Conservation (phyloP, 1,284 basidiomycete genomes). For the Ustanciosporium gigantosporum region DNA sequence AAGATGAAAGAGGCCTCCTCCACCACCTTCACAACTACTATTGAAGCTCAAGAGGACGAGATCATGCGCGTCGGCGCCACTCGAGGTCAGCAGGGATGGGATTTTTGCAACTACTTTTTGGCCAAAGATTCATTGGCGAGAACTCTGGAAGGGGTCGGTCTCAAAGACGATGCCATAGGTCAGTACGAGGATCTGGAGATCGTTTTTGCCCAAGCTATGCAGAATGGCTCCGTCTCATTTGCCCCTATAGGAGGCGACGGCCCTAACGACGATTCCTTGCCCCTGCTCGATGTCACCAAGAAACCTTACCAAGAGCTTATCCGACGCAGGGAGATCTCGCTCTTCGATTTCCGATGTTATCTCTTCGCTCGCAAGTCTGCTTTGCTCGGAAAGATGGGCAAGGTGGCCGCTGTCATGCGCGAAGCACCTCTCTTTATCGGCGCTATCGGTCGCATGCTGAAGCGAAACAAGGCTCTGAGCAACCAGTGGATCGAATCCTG, state of each 20-base stretch:
- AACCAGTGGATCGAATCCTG: conserved; percentile 82
- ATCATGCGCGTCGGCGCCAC: conserved; percentile 25
- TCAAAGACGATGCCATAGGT: conserved; percentile 83
- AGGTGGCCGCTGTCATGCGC: conserved; percentile 71
- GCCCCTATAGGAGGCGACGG: conserved; percentile 37
- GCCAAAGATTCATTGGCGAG: conserved; percentile 85
- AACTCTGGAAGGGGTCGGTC: conserved; percentile 85
- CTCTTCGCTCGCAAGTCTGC: conserved; percentile 83
- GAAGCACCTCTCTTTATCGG: conserved; percentile 75
- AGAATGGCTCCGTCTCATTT: conserved; percentile 45
- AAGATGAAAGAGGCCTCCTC: conserved; percentile 88
- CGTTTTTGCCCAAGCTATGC: conserved; percentile 66
- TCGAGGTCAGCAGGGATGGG: conserved; percentile 35
- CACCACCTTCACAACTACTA: conserved; percentile 76
- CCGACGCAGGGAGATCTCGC: conserved; percentile 82
- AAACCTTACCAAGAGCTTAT: conserved; percentile 89
- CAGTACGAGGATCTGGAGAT: conserved; percentile 91
- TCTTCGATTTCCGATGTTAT: conserved; percentile 92
- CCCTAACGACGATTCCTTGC: conserved; percentile 75
- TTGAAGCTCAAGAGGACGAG: conserved; percentile 62
- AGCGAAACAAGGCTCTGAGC: conserved; percentile 68
- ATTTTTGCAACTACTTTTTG: conserved; percentile 70
- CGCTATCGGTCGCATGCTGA: conserved; percentile 76
- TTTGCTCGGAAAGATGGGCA: conserved; percentile 74
- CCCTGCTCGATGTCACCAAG: conserved; percentile 76